phyloP scores from a whole-genome alignment of 306 rosid species.

The Senna tora region DNA sequence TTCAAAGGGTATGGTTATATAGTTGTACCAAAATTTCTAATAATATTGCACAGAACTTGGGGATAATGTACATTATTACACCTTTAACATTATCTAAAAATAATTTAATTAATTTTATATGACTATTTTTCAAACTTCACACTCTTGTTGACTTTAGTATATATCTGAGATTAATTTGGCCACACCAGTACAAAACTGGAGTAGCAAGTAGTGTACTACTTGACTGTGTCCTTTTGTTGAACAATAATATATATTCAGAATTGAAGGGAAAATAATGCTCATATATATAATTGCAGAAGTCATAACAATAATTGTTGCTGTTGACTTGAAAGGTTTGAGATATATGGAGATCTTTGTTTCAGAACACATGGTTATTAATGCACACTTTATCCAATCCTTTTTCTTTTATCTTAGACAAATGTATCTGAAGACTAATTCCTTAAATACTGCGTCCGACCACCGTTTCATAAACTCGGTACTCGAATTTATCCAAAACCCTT shows the following conservation, averaged over 20 bases:
- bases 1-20: background rate
- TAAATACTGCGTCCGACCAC: too few species aligned
- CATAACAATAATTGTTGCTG: background rate
- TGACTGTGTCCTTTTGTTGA: background rate
- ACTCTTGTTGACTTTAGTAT: too few species aligned
- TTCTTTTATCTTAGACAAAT: too few species aligned
- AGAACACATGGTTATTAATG: background rate
- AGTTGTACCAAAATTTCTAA: background rate
- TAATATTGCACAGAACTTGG: background rate
- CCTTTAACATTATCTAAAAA: too few species aligned
- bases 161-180: too few species aligned
- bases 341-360: background rate
- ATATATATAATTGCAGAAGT: background rate
- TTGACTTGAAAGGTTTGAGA: background rate
- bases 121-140: too few species aligned
- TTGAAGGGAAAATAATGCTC: background rate
- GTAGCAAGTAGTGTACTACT: background rate
- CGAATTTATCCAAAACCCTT: too few species aligned
- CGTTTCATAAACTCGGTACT: too few species aligned
- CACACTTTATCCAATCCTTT: background rate
- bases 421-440: too few species aligned
- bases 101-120: too few species aligned
- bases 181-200: background rate
- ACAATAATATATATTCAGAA: background rate
- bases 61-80: too few species aligned